Conservation (phyloP, 805 yeast genomes). For the Nakazawaea anatomiae region DNA sequence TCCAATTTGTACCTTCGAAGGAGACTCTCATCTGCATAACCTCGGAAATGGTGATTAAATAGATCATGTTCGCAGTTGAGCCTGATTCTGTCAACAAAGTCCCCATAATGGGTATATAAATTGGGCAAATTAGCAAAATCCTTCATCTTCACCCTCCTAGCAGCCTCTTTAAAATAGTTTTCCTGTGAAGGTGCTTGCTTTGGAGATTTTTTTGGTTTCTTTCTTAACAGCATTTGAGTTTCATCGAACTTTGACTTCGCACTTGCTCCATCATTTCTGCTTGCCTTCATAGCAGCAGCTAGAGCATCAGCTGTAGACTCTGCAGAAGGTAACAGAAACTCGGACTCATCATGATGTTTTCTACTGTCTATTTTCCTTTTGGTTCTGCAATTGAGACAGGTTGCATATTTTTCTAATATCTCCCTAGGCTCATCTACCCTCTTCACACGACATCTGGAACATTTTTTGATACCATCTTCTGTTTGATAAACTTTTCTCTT, state of each 20-base stretch:
- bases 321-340: slow-evolving; percentile 6
- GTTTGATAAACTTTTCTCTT: slow-evolving; percentile 3
- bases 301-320: slow-evolving; percentile 10
- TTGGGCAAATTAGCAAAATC: slow-evolving; percentile 27
- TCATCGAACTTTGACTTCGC: neutral
- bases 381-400: slow-evolving; percentile 33
- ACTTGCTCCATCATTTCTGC: neutral
- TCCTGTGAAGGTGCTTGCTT: neutral
- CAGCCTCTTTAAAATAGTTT: neutral
- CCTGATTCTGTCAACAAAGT: slow-evolving; percentile 27
- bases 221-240: neutral
- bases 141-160: slow-evolving; percentile 21
- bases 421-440: slow-evolving; percentile 27
- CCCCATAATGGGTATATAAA: slow-evolving; percentile 26
- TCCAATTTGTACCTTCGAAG: slow-evolving; percentile 28
- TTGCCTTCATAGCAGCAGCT: slow-evolving; percentile 9
- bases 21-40: slow-evolving; percentile 22
- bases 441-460: slow-evolving; percentile 38
- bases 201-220: neutral
- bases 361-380: slow-evolving; percentile 29
- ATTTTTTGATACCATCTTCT: slow-evolving; percentile 25
- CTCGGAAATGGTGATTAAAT: slow-evolving; percentile 28
- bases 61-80: slow-evolving; percentile 29
- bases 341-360: slow-evolving; percentile 8
- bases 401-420: slow-evolving; percentile 31